These are phyloP conservation scores for Paspalum notatum DNA, from an alignment of 176 grass and related monocot genomes.

Conservation along the genomic window DNA sequence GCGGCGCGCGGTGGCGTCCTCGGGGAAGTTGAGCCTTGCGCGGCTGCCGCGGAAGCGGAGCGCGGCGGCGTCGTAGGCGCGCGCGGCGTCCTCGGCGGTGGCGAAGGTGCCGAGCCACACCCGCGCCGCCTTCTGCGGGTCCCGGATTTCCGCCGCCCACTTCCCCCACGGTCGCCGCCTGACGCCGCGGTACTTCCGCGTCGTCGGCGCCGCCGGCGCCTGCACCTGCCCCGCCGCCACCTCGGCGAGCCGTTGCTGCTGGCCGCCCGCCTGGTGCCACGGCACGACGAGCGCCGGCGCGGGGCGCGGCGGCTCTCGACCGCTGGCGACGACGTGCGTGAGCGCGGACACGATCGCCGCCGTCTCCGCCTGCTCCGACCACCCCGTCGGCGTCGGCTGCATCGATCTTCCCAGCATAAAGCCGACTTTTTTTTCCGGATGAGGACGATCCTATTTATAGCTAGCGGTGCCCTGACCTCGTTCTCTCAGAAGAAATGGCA, in stretches of 20 bases:
- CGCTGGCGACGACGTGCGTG: constrained; percentile 47
- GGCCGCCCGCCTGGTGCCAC: neutral
- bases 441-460: constrained; percentile 5
- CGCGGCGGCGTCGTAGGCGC: constrained; percentile 74
- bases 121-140: constrained; percentile 73
- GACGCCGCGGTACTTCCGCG: constrained; percentile 67
- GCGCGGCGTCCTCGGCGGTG: constrained; percentile 82
- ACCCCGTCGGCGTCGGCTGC: neutral
- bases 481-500: neutral
- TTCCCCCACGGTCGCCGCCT: constrained; percentile 82
- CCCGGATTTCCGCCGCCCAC: constrained; percentile 93
- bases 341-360: constrained; percentile 64
- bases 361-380: constrained; percentile 50
- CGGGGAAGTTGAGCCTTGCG: constrained; percentile 85
- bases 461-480: neutral
- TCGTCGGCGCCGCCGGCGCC: neutral
- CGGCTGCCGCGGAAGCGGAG: constrained; percentile 64
- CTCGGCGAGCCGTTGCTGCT: neutral
- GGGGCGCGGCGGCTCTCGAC: neutral
- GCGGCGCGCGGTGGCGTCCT: constrained; percentile 29
- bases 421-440: neutral
- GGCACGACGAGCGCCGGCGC: constrained; percentile 27
- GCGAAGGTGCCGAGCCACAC: constrained; percentile 91
- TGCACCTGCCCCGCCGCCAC: neutral
- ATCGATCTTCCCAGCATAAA: neutral